Percentiles rank a stretch among this genome's conserved stretches.
Evolutionary conservation across 1,284 basidiomycete genomes (phyloP).

Genomic region (Xerocomus cyaneibrunnescens): DNA sequence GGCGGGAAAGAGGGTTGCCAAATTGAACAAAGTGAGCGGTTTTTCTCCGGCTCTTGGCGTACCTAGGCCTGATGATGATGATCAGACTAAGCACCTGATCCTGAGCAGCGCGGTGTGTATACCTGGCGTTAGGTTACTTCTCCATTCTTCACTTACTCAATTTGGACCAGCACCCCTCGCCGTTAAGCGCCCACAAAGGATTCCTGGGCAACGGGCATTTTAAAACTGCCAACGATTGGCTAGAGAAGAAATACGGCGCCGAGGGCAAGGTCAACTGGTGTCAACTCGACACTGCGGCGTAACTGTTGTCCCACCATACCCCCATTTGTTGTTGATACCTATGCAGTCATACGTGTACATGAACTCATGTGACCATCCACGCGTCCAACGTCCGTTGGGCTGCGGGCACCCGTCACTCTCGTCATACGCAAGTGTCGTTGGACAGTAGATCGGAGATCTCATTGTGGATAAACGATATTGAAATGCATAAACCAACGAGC

Average conservation of each 20-base stretch:
- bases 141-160: slow-evolving; percentile 24
- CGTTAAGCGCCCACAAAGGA: slow-evolving; percentile 76
- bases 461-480: slow-evolving; percentile 26
- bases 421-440: slow-evolving; percentile 1
- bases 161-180: slow-evolving; percentile 71
- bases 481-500: slow-evolving; percentile 25
- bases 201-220: slow-evolving; percentile 95
- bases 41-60: slow-evolving; percentile 10
- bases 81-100: slow-evolving; percentile 81
- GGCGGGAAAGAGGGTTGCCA: slow-evolving; percentile 83
- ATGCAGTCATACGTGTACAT: slow-evolving; percentile 21
- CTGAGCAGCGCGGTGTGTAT: slow-evolving; percentile 75
- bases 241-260: slow-evolving; percentile 70
- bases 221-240: slow-evolving; percentile 82
- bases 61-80: slow-evolving; percentile 23
- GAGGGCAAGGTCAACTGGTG: slow-evolving; percentile 79
- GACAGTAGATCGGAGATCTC: slow-evolving; percentile 26
- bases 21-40: slow-evolving; percentile 67
- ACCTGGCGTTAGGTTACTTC: slow-evolving; percentile 9
- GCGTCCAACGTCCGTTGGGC: slow-evolving; percentile 18
- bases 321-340: slow-evolving; percentile 30
- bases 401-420: slow-evolving; percentile 15
- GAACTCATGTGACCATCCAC: slow-evolving; percentile 16
- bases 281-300: slow-evolving; percentile 39
- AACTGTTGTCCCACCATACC: slow-evolving; percentile 19